Conservation (phyloP, 768 basidiomycete genomes). For the Mycena capillaripes region DNA sequence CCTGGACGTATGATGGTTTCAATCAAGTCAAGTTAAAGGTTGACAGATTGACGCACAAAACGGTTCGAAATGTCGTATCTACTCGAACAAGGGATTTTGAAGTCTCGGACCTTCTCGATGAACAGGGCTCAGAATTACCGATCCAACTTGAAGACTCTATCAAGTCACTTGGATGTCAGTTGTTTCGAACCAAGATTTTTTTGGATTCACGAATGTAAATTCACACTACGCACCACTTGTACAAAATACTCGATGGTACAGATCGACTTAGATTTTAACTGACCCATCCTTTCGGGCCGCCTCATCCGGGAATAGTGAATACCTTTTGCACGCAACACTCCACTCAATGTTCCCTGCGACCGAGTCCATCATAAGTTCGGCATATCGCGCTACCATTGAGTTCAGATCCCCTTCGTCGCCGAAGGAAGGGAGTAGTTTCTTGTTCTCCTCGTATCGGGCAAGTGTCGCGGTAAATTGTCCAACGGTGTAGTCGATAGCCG, state of each 20-base stretch:
- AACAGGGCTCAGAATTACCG: neutral
- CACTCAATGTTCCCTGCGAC: constrained; percentile 41
- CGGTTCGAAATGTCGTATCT: no score
- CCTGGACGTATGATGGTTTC: constrained; percentile 15
- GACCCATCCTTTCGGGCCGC: constrained; percentile 26
- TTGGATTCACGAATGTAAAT: neutral
- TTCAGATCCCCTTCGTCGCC: constrained; percentile 13
- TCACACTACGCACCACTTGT: constrained; percentile 6
- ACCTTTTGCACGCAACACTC: constrained; percentile 38
- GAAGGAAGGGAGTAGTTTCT: constrained; percentile 22
- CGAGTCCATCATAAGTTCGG: constrained; percentile 37
- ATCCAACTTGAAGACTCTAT: neutral
- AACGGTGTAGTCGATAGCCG: constrained; percentile 39
- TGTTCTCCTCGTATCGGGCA: constrained; percentile 30
- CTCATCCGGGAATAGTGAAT: constrained; percentile 32
- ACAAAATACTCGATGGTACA: neutral
- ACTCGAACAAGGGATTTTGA: neutral
- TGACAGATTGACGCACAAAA: constrained; percentile 18
- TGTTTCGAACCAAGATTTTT: neutral
- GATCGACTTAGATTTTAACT: constrained; percentile 7
- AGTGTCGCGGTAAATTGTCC: constrained; percentile 24
- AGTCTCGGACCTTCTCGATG: no score
- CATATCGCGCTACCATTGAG: constrained; percentile 30
- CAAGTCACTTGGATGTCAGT: neutral
- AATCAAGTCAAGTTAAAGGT: neutral